A percentile compares a stretch with the other conserved stretches of the same genome.
These are phyloP conservation scores for Fraxinus floribunda DNA, from an alignment of 305 asterid species.

Conservation along the genomic window DNA sequence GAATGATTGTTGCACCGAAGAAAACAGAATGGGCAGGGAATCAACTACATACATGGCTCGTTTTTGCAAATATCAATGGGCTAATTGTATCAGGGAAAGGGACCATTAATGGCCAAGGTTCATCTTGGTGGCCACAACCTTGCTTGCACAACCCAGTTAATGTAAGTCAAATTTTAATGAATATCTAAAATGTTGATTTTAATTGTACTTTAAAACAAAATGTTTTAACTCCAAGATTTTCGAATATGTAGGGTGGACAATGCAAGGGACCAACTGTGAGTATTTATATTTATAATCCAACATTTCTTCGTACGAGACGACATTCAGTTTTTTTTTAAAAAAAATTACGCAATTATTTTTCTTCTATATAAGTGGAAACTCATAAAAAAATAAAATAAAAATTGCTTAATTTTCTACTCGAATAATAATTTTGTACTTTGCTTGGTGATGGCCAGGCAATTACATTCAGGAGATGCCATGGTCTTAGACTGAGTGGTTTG, in stretches of 20 bases:
- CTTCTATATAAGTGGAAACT: not conserved
- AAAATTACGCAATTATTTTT: not conserved
- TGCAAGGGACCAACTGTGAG: slow-evolving; percentile 63
- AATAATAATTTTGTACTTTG: not conserved
- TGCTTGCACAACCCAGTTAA: slow-evolving; percentile 43
- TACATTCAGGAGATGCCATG: slow-evolving; percentile 49
- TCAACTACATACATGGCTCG: slow-evolving; percentile 47
- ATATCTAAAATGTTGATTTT: not conserved
- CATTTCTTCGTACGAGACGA: not conserved
- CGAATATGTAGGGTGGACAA: slow-evolving; percentile 33
- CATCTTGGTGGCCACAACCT: slow-evolving; percentile 59
- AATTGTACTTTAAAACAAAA: not conserved
- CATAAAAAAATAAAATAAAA: not conserved
- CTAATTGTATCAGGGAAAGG: slow-evolving; percentile 54
- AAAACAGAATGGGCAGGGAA: slow-evolving; percentile 44
- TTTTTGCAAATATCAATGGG: slow-evolving; percentile 36
- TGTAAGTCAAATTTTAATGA: slow-evolving; percentile 20
- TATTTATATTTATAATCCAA: not conserved
- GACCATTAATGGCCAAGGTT: slow-evolving; percentile 48
- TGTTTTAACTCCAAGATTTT: not conserved
- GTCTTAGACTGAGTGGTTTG: slow-evolving; percentile 45
- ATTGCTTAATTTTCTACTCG: not conserved
- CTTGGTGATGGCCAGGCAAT: slow-evolving; percentile 39
- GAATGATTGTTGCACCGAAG: slow-evolving; percentile 48
- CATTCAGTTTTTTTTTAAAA: not conserved